Base-by-base conservation (phyloP, 225 moss, liverwort and hornwort genomes). In the Physcomitrellopsis africana region DNA sequence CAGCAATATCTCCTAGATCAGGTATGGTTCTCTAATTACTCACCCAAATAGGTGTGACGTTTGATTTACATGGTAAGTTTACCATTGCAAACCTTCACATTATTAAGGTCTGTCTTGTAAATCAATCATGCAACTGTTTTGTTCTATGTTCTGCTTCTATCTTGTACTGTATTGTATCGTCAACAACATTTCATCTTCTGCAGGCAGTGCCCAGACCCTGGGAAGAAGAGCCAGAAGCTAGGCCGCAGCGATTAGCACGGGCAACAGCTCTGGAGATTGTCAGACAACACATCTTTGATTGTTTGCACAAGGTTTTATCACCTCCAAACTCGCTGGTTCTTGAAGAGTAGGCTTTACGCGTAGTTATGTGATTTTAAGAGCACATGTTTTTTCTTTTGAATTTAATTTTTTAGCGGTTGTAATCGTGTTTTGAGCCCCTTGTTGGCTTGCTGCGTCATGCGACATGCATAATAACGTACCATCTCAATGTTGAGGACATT, bases 251-350 rank as follows among this genome's bases (percentile, higher is more conserved):
- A 23, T 60, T 87, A 74, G 82, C 82, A 16, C 74, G 83, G 70
- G 92, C 93, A 63, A 82, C 95, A 73, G 90, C 99, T 65, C 89
- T 99, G 20, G 99, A 99, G 80, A 81, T 99, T 82, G 99, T 99
- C 56, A 90, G 95, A 22, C 95, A 99, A 84, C 93, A 93, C 62
- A 83, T 99, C 49, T 99, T 93, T 80, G 95, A 95, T 63, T 85
- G 81, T 65, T 67, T 99, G 80, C 99, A 99, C 67, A 93, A 93
- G 95, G 97, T 99, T 51, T 63, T 29, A 77, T 78, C 67, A 14
- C 74, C 71, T 67, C 17, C 37, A 63, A 46, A 46, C 48, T 11
- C 11, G 54, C 47, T 53, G n/a, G 37, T 53, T 43, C 18, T 23
- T 16, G 14, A 61, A 14, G 8, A n/a, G 42, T 44, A 45, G 7